Percentiles rank a stretch among this genome's conserved stretches.
phyloP scores from a whole-genome alignment of 2,329 filamentous ascomycete species.

The Thermothelomyces thermophilus region DNA sequence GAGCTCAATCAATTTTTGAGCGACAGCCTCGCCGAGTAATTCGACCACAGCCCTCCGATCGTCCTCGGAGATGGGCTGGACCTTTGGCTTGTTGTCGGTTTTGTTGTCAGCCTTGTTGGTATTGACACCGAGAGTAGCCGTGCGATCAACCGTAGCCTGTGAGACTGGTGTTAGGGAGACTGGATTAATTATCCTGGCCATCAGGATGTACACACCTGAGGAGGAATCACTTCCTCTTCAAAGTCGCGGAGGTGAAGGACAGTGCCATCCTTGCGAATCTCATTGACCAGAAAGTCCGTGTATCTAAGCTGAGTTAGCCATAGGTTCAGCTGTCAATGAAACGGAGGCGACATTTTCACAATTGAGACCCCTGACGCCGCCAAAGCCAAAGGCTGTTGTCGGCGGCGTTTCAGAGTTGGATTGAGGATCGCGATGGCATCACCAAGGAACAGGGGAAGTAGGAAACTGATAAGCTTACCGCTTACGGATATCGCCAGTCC shows the following conservation, averaged over 20 bases:
- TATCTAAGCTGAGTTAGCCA: constrained; percentile 46
- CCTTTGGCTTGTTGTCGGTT: constrained; percentile 14
- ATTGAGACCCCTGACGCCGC: too few relatives aligned
- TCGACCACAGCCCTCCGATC: constrained; percentile 33
- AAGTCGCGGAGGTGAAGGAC: constrained; percentile 61
- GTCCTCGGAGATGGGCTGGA: constrained; percentile 25
- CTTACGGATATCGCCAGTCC: constrained; percentile 39
- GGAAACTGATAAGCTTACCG: constrained; percentile 33
- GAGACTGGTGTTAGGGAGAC: constrained; percentile 1
- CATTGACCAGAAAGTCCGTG: constrained; percentile 88
- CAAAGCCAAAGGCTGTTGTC: too few relatives aligned
- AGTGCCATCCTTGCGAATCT: constrained; percentile 68
- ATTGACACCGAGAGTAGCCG: constrained; percentile 1
- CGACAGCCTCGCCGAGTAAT: constrained; percentile 35
- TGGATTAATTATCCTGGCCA: background rate
- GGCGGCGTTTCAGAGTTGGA: too few relatives aligned
- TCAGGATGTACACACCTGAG: constrained; percentile 10
- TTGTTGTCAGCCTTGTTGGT: constrained; percentile 2
- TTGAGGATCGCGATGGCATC: too few relatives aligned
- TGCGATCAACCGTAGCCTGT: constrained; percentile 2
- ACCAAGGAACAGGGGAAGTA: background rate
- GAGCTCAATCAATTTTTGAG: constrained; percentile 37
- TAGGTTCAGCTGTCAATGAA: background rate
- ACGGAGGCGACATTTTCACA: background rate
- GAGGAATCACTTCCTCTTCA: constrained; percentile 13